phyloP scores from a whole-genome alignment of 2,329 filamentous ascomycete genomes.

The Fusarium sp. region DNA sequence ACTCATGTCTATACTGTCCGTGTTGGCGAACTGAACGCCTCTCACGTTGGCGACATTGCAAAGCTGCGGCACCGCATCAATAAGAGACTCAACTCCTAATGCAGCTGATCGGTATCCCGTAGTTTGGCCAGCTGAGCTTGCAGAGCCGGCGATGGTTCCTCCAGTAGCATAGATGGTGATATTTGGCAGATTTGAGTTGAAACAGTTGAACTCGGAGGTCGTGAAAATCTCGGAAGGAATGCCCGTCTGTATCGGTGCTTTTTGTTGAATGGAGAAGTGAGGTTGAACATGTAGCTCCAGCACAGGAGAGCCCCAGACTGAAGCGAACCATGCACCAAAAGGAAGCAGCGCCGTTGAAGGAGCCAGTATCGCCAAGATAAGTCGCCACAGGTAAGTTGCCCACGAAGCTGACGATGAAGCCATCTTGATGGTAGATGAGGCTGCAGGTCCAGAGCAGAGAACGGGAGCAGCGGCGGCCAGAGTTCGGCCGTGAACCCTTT shows the following conservation, averaged over 20 bases:
- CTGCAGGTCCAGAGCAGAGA: slow-evolving; percentile 26
- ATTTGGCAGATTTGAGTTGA: slow-evolving; percentile 58
- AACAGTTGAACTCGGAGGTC: slow-evolving; percentile 43
- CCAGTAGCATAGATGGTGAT: slow-evolving; percentile 69
- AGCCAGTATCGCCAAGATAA: slow-evolving; percentile 42
- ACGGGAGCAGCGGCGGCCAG: slow-evolving; percentile 25
- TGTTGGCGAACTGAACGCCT: slow-evolving; percentile 64
- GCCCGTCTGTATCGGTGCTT: slow-evolving; percentile 31
- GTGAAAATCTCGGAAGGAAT: slow-evolving; percentile 11
- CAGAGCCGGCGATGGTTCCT: slow-evolving; percentile 69
- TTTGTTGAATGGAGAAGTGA: slow-evolving; percentile 35
- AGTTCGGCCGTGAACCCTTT: slow-evolving; percentile 37
- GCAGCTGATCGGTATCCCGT: slow-evolving; percentile 57
- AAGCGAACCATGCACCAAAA: slow-evolving; percentile 43
- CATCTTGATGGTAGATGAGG: slow-evolving; percentile 37
- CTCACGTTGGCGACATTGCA: slow-evolving; percentile 65
- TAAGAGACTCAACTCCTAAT: slow-evolving; percentile 62
- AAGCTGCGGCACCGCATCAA: slow-evolving; percentile 67
- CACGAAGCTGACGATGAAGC: slow-evolving; percentile 39
- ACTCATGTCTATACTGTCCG: slow-evolving; percentile 62
- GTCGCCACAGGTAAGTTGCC: slow-evolving; percentile 39
- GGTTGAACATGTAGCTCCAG: slow-evolving; percentile 38
- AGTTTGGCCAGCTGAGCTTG: slow-evolving; percentile 59
- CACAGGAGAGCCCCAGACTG: slow-evolving; percentile 45
- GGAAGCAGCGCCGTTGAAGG: slow-evolving; percentile 40